A percentile compares a stretch with the other conserved stretches of the same genome.
phyloP scores from a whole-genome alignment of 176 grass and related monocot genomes.

The Oropetium thomaeum region DNA sequence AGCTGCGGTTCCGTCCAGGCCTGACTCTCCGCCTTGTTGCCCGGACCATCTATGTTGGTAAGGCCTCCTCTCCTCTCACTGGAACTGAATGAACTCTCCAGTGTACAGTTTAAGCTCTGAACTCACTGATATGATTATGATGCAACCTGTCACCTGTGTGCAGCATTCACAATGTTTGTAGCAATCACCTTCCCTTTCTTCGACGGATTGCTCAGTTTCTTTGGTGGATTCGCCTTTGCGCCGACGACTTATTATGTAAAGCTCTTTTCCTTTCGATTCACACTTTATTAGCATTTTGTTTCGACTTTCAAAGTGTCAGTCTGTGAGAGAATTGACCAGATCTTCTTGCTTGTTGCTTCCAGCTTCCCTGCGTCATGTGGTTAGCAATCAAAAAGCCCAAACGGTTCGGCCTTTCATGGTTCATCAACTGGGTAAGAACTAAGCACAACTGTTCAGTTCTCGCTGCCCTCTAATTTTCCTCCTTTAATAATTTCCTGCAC shows the following conservation, averaged over 20 bases:
- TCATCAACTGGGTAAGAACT: constrained; percentile 89
- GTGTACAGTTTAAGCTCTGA: neutral
- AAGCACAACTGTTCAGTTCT: neutral
- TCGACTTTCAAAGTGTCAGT: no score
- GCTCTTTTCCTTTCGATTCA: neutral
- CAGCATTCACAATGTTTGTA: constrained; percentile 93
- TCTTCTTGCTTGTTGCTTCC: constrained; percentile 5
- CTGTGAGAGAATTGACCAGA: constrained; percentile 1
- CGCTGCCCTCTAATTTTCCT: neutral
- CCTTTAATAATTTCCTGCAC: neutral
- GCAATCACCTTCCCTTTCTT: constrained; percentile 93
- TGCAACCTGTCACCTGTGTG: neutral
- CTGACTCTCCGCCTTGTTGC: constrained; percentile 60
- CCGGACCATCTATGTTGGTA: constrained; percentile 76
- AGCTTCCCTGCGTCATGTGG: constrained; percentile 97
- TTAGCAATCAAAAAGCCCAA: constrained; percentile 81
- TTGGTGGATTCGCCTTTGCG: constrained; percentile 83
- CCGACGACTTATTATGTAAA: constrained; percentile 92
- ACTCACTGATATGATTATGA: neutral
- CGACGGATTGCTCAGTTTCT: constrained; percentile 71
- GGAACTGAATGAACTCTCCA: neutral
- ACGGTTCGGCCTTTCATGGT: constrained; percentile 78
- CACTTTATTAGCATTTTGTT: neutral
- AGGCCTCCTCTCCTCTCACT: neutral
- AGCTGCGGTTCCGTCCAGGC: constrained; percentile 56